Evolutionary conservation across 2,329 filamentous ascomycete genomes (phyloP).

Genomic region (Chrysoporthe austroafricana): DNA sequence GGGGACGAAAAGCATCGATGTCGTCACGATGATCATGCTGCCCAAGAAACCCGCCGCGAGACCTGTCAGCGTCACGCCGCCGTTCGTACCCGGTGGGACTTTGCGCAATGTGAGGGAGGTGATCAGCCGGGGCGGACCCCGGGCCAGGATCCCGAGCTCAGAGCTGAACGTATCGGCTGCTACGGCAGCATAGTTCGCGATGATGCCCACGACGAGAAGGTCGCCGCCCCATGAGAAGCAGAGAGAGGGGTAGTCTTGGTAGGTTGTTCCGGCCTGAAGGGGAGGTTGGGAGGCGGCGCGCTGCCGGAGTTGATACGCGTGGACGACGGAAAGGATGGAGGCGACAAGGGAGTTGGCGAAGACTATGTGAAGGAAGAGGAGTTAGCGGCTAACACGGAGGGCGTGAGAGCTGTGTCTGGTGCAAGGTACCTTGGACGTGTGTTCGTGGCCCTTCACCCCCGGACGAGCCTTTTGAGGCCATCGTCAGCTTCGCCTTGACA

Average conservation of each 20-base stretch:
- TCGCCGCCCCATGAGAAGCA: slow-evolving; percentile 67
- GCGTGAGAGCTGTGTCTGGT: too few species aligned
- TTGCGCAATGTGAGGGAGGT: slow-evolving; percentile 75
- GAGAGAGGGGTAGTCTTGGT: slow-evolving; percentile 43
- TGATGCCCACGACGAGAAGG: slow-evolving; percentile 66
- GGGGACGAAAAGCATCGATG: slow-evolving; percentile 69
- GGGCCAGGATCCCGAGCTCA: slow-evolving; percentile 89
- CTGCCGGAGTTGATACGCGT: slow-evolving; percentile 61
- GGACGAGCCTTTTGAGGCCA: slow-evolving; percentile 71
- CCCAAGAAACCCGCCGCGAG: slow-evolving; percentile 75
- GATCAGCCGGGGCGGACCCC: slow-evolving; percentile 77
- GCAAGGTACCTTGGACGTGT: slow-evolving; percentile 70
- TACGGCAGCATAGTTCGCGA: slow-evolving; percentile 87
- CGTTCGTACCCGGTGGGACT: slow-evolving; percentile 91
- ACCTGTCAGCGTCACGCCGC: slow-evolving; percentile 80
- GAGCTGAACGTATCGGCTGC: slow-evolving; percentile 94
- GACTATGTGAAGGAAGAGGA: slow-evolving; percentile 46
- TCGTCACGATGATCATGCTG: slow-evolving; percentile 69
- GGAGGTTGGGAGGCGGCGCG: slow-evolving; percentile 41
- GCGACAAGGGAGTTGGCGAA: slow-evolving; percentile 86
- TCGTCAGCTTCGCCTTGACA: slow-evolving; percentile 79
- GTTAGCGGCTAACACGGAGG: background rate
- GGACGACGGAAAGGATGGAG: slow-evolving; percentile 64
- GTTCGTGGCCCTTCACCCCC: slow-evolving; percentile 84
- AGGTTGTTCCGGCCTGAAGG: background rate